Percentiles rank a stretch among this genome's conserved stretches.
Evolutionary conservation across 306 rosid genomes (phyloP).

Genomic region (Fragaria vesca): DNA sequence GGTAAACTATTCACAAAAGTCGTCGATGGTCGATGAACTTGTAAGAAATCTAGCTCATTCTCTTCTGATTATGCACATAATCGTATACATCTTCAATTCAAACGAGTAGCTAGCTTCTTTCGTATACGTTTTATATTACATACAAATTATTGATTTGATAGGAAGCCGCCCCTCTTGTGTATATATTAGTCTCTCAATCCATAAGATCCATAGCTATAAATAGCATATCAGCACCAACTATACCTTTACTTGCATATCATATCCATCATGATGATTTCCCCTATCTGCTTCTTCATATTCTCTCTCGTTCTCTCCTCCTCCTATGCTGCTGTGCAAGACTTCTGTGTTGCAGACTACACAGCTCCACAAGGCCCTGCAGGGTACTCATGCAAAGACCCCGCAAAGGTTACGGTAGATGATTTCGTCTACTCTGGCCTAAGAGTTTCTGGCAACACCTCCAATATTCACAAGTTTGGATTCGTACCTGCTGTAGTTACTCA

Average conservation of each 20-base stretch:
- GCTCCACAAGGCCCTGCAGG: slow-evolving; percentile 50
- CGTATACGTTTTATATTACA: no score
- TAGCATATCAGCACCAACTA: neutral
- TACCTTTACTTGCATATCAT: slow-evolving; percentile 14
- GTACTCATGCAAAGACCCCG: slow-evolving; percentile 50
- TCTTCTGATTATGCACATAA: no score
- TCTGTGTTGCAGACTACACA: slow-evolving; percentile 56
- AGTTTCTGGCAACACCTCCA: neutral
- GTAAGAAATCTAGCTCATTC: no score
- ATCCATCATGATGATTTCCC: neutral
- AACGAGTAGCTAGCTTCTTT: no score
- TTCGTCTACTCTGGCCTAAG: slow-evolving; percentile 48
- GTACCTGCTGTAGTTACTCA: neutral
- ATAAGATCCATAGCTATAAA: neutral
- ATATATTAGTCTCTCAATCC: no score
- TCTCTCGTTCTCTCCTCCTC: neutral
- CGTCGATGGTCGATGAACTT: no score
- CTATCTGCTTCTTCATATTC: no score
- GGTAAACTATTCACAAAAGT: no score
- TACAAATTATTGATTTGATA: no score
- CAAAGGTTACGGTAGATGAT: slow-evolving; percentile 44
- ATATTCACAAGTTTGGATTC: slow-evolving; percentile 1
- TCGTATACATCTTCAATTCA: no score
- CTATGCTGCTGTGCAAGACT: slow-evolving; percentile 46
- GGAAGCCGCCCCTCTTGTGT: no score